Percentiles rank a stretch among this genome's conserved stretches.
Conservation (phyloP, 2,329 filamentous ascomycete species). For the Mycogone perniciosa region DNA sequence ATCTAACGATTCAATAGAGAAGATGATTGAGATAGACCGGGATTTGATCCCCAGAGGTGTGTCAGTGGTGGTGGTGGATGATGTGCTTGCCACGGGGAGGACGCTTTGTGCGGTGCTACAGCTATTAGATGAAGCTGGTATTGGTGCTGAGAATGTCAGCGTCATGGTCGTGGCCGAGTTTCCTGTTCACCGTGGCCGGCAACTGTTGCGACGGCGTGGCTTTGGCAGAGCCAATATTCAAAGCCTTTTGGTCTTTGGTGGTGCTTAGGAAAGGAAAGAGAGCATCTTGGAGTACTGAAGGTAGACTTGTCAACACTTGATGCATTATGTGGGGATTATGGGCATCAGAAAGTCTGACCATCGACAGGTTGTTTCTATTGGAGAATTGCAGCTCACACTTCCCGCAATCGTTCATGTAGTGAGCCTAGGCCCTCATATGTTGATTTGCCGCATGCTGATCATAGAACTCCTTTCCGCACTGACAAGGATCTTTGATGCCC, state of each 20-base stretch:
- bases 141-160: constrained; percentile 34
- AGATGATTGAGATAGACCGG: constrained; percentile 43
- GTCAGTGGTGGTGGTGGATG: constrained; percentile 52
- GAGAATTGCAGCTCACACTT: no score
- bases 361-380: no score
- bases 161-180: constrained; percentile 55
- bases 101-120: constrained; percentile 48
- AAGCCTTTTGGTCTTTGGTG: constrained; percentile 42
- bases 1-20: constrained; percentile 20
- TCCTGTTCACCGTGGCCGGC: constrained; percentile 45
- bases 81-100: constrained; percentile 50
- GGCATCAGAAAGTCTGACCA: no score
- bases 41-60: constrained; percentile 33
- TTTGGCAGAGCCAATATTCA: constrained; percentile 46
- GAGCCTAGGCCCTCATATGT: no score
- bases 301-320: no score
- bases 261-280: constrained; percentile 14
- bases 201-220: constrained; percentile 37
- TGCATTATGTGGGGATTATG: no score
- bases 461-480: no score
- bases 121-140: constrained; percentile 38
- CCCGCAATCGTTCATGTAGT: no score
- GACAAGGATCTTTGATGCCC: no score
- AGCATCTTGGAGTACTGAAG: no score
- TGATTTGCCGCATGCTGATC: no score